Conservation (phyloP, 768 basidiomycete species). For the Postia placenta region DNA sequence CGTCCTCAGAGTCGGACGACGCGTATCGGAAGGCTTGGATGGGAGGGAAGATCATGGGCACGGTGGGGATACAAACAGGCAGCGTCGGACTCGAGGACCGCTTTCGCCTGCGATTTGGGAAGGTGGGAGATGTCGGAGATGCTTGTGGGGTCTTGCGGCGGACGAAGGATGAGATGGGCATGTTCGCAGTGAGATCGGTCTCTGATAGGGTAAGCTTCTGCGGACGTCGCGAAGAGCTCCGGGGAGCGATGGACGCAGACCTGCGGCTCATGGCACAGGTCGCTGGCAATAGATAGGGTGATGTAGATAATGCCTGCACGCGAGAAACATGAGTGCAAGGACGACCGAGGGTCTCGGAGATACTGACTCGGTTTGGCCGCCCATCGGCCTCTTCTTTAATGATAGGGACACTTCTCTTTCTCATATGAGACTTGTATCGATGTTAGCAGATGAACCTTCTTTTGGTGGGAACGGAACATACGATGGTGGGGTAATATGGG, state of each 20-base stretch:
- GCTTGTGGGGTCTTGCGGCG: constrained; percentile 74
- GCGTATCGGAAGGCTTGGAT: constrained; percentile 5
- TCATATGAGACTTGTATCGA: constrained; percentile 19
- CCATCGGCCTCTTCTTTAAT: constrained; percentile 17
- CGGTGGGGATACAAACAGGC: constrained; percentile 60
- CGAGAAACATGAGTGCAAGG: background rate
- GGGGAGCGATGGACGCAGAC: constrained; percentile 11
- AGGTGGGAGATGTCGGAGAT: constrained; percentile 65
- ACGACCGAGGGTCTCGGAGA: background rate
- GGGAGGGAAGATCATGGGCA: constrained; percentile 37
- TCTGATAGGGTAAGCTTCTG: constrained; percentile 22
- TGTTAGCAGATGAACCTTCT: background rate
- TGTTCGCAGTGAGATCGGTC: constrained; percentile 29
- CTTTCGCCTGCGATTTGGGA: constrained; percentile 33
- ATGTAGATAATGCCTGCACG: constrained; percentile 23
- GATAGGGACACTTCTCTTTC: constrained; percentile 24
- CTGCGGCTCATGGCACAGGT: constrained; percentile 14
- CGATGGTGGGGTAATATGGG: constrained; percentile 25
- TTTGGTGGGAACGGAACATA: constrained; percentile 12
- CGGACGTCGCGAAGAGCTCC: constrained; percentile 10
- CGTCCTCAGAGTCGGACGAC: constrained; percentile 24
- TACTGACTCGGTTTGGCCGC: constrained; percentile 21
- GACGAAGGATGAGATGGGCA: constrained; percentile 75
- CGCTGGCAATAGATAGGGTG: constrained; percentile 21
- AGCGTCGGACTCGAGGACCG: constrained; percentile 28